phyloP scores from a whole-genome alignment of 176 grass and related monocot genomes.

The Pontederia crassipes region DNA sequence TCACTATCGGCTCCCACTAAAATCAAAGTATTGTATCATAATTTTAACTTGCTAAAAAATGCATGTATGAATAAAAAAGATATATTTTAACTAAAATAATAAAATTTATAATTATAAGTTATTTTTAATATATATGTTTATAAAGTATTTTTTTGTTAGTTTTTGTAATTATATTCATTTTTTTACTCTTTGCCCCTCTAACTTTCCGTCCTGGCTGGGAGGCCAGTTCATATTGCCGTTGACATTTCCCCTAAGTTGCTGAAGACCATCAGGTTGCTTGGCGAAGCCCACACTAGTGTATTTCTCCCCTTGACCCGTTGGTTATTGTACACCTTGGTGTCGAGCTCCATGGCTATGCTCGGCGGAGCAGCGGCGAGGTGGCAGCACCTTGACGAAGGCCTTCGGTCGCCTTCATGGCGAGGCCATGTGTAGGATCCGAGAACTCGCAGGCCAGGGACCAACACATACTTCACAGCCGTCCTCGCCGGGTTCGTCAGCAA shows the following conservation, averaged over 20 bases:
- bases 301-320: not conserved
- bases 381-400: not conserved
- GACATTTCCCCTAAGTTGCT: not conserved
- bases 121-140: too few relatives aligned
- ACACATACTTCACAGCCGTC: not conserved
- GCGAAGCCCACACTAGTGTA: not conserved
- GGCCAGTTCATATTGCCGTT: not conserved
- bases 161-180: too few relatives aligned
- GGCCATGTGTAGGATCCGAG: not conserved
- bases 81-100: too few relatives aligned
- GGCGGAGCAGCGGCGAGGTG: not conserved
- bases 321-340: not conserved
- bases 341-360: slow-evolving; percentile 3
- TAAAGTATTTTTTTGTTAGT: too few relatives aligned
- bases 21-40: too few relatives aligned
- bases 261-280: slow-evolving; percentile 8
- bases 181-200: too few relatives aligned
- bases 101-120: too few relatives aligned
- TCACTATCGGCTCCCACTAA: too few relatives aligned
- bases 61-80: too few relatives aligned
- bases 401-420: not conserved
- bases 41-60: too few relatives aligned
- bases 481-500: not conserved
- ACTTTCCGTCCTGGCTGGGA: not conserved
- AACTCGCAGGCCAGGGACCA: not conserved